phyloP scores from a whole-genome alignment of 2,329 filamentous ascomycete species.

The Bimuria novae-zelandiae region DNA sequence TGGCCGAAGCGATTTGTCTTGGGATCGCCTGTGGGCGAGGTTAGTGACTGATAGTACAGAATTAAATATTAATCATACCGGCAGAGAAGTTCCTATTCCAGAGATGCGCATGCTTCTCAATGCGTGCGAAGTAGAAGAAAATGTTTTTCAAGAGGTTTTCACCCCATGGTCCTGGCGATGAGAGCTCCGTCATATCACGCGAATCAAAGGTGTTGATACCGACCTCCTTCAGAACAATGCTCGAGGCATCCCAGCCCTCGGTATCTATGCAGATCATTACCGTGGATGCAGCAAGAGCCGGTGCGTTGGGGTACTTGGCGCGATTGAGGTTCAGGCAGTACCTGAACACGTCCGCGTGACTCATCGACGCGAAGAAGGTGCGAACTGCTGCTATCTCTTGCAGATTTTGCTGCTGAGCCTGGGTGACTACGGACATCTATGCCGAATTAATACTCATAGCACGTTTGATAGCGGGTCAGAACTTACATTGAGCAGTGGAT shows the following conservation, averaged over 20 bases:
- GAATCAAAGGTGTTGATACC: constrained; percentile 21
- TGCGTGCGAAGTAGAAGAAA: constrained; percentile 28
- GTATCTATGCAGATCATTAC: constrained; percentile 29
- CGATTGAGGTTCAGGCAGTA: not conserved
- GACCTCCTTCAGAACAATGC: constrained; percentile 27
- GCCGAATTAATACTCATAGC: not conserved
- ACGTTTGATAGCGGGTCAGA: too few species aligned
- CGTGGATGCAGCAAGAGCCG: constrained; percentile 17
- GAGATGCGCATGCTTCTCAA: constrained; percentile 26
- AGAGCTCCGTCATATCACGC: constrained; percentile 6
- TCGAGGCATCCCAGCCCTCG: constrained; percentile 28
- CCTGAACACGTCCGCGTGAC: not conserved
- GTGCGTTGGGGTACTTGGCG: not conserved
- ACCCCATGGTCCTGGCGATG: constrained; percentile 13
- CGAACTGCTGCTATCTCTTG: not conserved
- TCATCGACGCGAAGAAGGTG: not conserved
- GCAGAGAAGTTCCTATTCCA: constrained; percentile 13
- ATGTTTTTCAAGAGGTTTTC: constrained; percentile 22
- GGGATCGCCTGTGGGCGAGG: not conserved
- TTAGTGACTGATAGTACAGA: not conserved
- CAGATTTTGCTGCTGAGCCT: not conserved
- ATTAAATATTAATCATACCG: not conserved
- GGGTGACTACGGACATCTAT: not conserved
- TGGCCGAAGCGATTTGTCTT: constrained; percentile 27
- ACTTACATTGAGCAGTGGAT: too few species aligned